Evolutionary conservation across 192 early-diverging fungal genomes (phyloP).

Genomic region (Backusella tarrabulga): DNA sequence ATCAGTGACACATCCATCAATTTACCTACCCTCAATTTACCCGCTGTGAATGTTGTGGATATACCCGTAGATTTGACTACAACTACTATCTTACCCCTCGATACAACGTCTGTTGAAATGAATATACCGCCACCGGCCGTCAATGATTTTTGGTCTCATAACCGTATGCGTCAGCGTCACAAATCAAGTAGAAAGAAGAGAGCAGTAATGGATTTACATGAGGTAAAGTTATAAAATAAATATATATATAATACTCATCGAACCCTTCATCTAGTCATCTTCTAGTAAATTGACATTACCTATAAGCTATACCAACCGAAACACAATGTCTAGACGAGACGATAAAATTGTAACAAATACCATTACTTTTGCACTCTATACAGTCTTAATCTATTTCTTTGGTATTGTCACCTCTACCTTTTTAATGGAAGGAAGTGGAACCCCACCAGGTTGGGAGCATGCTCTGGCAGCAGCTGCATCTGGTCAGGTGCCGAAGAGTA

Average conservation of each 20-base stretch:
- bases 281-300: background rate
- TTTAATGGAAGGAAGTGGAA: conserved; percentile 36
- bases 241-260: background rate
- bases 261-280: background rate
- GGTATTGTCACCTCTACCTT: conserved; percentile 49
- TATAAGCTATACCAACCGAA: background rate
- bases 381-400: conserved; percentile 45
- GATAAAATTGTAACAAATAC: conserved; percentile 43
- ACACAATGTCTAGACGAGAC: conserved; percentile 22
- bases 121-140: conserved; percentile 12
- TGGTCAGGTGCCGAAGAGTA: conserved; percentile 22
- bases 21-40: background rate
- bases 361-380: conserved; percentile 46
- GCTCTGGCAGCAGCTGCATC: conserved; percentile 28
- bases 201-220: conserved; percentile 17
- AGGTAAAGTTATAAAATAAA: conserved; percentile 3
- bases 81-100: background rate
- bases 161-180: conserved; percentile 17
- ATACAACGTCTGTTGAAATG: conserved; percentile 15
- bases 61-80: conserved; percentile 1
- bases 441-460: conserved; percentile 27
- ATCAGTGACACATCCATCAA: background rate
- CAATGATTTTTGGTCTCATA: conserved; percentile 25
- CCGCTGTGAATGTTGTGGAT: conserved; percentile 6
- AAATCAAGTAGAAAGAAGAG: conserved; percentile 8